phyloP scores from a whole-genome alignment of 345 rosid species.

The Bruguiera parviflora region DNA sequence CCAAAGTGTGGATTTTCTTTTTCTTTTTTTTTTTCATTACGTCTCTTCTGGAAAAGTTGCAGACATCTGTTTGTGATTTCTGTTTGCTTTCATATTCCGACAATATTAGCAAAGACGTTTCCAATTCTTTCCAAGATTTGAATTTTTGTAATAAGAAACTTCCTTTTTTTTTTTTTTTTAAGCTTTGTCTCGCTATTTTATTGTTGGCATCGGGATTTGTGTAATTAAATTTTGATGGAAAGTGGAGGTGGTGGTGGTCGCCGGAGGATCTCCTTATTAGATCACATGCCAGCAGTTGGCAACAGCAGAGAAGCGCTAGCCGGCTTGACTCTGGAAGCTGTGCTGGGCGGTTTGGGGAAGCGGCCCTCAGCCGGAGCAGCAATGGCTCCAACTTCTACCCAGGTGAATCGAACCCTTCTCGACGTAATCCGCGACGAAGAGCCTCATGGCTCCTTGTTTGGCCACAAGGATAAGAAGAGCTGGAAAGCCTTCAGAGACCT shows the following conservation, averaged over 20 bases:
- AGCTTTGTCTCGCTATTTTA: neutral
- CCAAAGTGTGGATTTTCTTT: too few relatives aligned
- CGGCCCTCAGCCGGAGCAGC: neutral
- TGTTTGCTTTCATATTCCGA: too few relatives aligned
- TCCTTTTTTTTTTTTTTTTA: neutral
- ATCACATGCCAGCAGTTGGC: slow-evolving; percentile 15
- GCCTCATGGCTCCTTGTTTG: slow-evolving; percentile 23
- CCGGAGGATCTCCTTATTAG: slow-evolving; percentile 10
- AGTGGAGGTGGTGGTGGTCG: neutral
- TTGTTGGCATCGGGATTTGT: neutral
- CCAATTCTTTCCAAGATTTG: neutral
- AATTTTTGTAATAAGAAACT: neutral
- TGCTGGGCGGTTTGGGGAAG: neutral
- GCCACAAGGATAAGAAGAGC: slow-evolving; percentile 54
- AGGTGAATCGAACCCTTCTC: slow-evolving; percentile 36
- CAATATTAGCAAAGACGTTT: neutral
- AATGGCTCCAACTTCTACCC: neutral
- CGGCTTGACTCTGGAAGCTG: slow-evolving; percentile 6
- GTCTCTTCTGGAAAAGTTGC: too few relatives aligned
- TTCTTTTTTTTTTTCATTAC: too few relatives aligned
- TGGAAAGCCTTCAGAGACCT: slow-evolving; percentile 76
- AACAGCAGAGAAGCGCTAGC: neutral
- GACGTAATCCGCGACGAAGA: slow-evolving; percentile 68
- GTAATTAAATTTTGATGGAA: slow-evolving; percentile 10
- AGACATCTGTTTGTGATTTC: too few relatives aligned